Evolutionary conservation across 352 stramenopile species (phyloP).

Genomic region (Aphanomyces euteiches): DNA sequence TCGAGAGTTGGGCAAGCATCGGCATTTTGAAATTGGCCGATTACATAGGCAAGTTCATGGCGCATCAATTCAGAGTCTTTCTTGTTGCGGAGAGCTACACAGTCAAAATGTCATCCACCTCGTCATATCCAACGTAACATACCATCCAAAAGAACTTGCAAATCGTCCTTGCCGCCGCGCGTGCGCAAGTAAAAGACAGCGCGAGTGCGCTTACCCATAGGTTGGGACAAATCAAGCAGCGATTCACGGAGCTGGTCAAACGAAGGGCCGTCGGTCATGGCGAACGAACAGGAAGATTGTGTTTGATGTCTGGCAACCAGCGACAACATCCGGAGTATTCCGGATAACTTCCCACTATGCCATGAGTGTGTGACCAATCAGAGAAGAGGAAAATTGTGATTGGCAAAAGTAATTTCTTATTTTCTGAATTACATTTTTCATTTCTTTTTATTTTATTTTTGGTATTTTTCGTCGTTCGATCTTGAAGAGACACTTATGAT

Average conservation of each 20-base stretch:
- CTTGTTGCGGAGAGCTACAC: slow-evolving; percentile 72
- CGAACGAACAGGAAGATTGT: neutral
- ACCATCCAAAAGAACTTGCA: slow-evolving; percentile 66
- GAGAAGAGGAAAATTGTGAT: neutral
- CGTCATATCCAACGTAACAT: neutral
- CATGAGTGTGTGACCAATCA: slow-evolving; percentile 1
- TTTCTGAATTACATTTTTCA: no score
- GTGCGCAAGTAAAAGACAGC: slow-evolving; percentile 90
- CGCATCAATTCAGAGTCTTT: slow-evolving; percentile 92
- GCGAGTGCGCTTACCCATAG: slow-evolving; percentile 87
- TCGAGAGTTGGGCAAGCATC: slow-evolving; percentile 73
- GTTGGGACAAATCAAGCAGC: slow-evolving; percentile 77
- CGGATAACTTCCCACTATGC: neutral
- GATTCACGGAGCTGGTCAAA: slow-evolving; percentile 57
- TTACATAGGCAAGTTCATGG: slow-evolving; percentile 98
- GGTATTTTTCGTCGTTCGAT: no score
- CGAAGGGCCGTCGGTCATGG: slow-evolving; percentile 36
- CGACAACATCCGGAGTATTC: neutral
- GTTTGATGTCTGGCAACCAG: slow-evolving; percentile 7
- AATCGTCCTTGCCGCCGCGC: slow-evolving; percentile 67
- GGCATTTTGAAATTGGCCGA: slow-evolving; percentile 95
- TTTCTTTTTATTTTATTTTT: no score
- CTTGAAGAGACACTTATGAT: no score
- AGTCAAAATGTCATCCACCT: neutral
- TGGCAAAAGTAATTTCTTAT: neutral